phyloP scores from a whole-genome alignment of 768 basidiomycete genomes.

The Infundibulicybe gibba region DNA sequence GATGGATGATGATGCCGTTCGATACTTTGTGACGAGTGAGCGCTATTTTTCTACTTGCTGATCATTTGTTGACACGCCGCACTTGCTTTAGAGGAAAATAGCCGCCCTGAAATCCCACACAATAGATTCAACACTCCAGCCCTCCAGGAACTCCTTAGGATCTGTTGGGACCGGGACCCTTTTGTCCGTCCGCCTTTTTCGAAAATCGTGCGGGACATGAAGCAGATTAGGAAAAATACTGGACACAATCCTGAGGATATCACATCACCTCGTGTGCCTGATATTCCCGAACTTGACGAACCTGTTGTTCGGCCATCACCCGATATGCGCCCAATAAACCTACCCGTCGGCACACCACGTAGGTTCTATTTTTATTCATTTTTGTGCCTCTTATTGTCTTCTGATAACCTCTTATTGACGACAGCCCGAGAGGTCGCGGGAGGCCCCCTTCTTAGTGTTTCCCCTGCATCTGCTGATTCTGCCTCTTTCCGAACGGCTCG shows the following conservation, averaged over 20 bases:
- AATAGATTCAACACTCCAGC: slow-evolving; percentile 26
- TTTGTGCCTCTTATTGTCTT: too few relatives aligned
- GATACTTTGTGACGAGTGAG: slow-evolving; percentile 48
- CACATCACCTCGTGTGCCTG: neutral
- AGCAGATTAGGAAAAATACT: slow-evolving; percentile 36
- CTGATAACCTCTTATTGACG: too few relatives aligned
- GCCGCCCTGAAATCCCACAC: slow-evolving; percentile 46
- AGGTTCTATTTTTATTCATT: too few relatives aligned
- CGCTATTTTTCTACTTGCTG: slow-evolving; percentile 3
- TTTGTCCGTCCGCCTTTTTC: slow-evolving; percentile 49
- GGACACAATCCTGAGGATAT: slow-evolving; percentile 23
- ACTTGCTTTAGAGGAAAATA: slow-evolving; percentile 37
- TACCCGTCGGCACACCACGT: slow-evolving; percentile 15
- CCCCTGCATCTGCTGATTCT: neutral
- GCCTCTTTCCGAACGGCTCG: slow-evolving; percentile 3
- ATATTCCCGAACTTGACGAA: neutral
- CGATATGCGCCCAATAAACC: slow-evolving; percentile 31
- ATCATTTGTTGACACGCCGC: slow-evolving; percentile 7
- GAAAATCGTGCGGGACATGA: slow-evolving; percentile 40
- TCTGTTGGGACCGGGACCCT: slow-evolving; percentile 58
- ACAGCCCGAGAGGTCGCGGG: too few relatives aligned
- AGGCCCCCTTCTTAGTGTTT: neutral
- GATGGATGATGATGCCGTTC: slow-evolving; percentile 47
- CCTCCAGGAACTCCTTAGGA: slow-evolving; percentile 40
- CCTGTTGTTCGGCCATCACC: slow-evolving; percentile 26